Evolutionary conservation across 108 stramenopile species (phyloP).

Genomic region (Cyclotella sp.): DNA sequence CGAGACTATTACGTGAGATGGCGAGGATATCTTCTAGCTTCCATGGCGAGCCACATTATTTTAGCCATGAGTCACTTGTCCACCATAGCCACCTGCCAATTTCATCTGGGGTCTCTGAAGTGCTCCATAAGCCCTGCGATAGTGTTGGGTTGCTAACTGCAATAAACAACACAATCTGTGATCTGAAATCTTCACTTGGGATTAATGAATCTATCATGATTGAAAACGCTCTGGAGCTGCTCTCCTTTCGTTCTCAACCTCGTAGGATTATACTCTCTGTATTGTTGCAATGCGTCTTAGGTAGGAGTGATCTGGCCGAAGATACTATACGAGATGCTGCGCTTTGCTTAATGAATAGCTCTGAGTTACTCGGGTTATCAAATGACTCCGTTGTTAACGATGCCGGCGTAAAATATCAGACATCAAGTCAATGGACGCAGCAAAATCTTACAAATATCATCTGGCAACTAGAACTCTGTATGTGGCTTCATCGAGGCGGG

Average conservation of each 20-base stretch:
- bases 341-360: constrained; percentile 51
- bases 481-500: constrained; percentile 87
- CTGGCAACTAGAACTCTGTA: constrained; percentile 85
- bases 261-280: constrained; percentile 61
- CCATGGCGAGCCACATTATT: constrained; percentile 55
- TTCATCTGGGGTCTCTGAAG: constrained; percentile 60
- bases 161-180: constrained; percentile 34
- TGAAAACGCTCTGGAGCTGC: constrained; percentile 54
- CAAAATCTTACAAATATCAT: constrained; percentile 57
- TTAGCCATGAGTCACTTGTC: constrained; percentile 31
- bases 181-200: constrained; percentile 46
- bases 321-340: constrained; percentile 69
- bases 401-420: constrained; percentile 40
- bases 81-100: constrained; percentile 48
- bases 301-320: constrained; percentile 72
- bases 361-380: constrained; percentile 55
- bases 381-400: constrained; percentile 59
- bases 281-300: constrained; percentile 58
- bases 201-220: constrained; percentile 51
- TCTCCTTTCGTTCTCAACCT: constrained; percentile 40
- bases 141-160: constrained; percentile 55
- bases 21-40: constrained; percentile 59
- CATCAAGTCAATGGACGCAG: constrained; percentile 57
- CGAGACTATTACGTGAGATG: constrained; percentile 74
- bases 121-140: constrained; percentile 72